Conservation (phyloP, 208 protist genomes). For the Trypanosoma melophagium region DNA sequence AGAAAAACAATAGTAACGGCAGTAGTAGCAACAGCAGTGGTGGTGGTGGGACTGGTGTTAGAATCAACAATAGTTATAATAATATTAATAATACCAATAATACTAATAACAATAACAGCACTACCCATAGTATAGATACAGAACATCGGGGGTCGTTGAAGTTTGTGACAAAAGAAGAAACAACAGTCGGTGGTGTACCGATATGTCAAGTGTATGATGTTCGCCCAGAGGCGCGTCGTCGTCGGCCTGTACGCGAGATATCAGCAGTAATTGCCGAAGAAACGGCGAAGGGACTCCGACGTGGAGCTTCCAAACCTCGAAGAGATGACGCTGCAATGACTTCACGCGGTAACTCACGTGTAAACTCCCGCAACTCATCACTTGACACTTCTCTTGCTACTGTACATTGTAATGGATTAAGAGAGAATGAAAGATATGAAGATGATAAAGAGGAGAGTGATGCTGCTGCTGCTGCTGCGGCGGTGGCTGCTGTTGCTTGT, state of each 20-base stretch:
- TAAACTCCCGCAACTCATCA: constrained; percentile 14
- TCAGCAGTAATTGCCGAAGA: constrained; percentile 77
- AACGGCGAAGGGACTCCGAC: constrained; percentile 46
- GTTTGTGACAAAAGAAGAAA: constrained; percentile 66
- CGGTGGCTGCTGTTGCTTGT: too few relatives aligned
- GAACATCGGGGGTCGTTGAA: constrained; percentile 50
- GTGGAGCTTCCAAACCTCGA: constrained; percentile 2
- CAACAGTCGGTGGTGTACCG: constrained; percentile 51
- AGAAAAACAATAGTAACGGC: too few relatives aligned
- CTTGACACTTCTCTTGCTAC: constrained; percentile 8
- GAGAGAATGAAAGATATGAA: neutral
- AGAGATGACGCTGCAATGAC: constrained; percentile 3
- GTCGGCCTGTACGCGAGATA: constrained; percentile 79
- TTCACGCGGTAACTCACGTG: constrained; percentile 29
- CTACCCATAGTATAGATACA: constrained; percentile 1
- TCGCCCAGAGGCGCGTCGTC: constrained; percentile 56
- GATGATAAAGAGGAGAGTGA: neutral
- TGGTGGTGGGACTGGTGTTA: too few relatives aligned
- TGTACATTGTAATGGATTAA: neutral
- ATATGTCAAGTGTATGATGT: constrained; percentile 84
- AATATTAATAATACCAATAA: too few relatives aligned
- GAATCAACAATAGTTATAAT: too few relatives aligned
- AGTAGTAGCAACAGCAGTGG: too few relatives aligned
- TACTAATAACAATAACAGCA: too few relatives aligned
- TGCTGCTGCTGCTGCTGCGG: neutral